phyloP scores from a whole-genome alignment of 2,329 filamentous ascomycete genomes.

The Aphanocladium album region DNA sequence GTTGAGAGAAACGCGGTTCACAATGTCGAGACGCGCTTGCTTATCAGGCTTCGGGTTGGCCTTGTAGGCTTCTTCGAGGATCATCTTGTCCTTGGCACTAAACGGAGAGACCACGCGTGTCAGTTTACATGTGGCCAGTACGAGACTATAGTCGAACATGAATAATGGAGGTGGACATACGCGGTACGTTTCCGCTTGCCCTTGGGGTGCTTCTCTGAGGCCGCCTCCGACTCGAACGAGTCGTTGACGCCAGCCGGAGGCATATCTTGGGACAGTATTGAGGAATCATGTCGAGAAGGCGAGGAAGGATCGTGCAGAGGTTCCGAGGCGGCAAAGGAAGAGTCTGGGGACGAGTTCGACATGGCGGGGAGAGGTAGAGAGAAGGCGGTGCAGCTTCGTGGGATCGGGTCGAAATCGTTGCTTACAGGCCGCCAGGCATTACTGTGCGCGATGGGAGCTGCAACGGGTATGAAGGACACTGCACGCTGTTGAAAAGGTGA shows the following conservation, averaged over 20 bases:
- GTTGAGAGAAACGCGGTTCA: conserved; percentile 77
- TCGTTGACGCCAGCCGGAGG: neutral
- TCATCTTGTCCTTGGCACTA: conserved; percentile 81
- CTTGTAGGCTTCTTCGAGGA: conserved; percentile 81
- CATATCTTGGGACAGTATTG: conserved; percentile 7
- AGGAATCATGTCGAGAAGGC: conserved; percentile 9
- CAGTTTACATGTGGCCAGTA: neutral
- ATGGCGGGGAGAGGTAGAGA: neutral
- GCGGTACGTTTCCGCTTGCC: conserved; percentile 59
- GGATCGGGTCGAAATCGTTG: conserved; percentile 5
- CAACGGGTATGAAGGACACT: neutral
- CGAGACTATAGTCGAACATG: neutral
- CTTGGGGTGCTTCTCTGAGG: conserved; percentile 47
- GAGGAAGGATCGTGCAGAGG: conserved; percentile 2
- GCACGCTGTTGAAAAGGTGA: neutral
- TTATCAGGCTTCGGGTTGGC: conserved; percentile 90
- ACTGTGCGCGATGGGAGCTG: neutral
- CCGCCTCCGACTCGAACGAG: conserved; percentile 14
- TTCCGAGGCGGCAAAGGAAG: conserved; percentile 9
- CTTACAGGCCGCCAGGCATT: conserved; percentile 10
- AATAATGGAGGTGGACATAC: conserved; percentile 37
- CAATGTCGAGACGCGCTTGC: conserved; percentile 75
- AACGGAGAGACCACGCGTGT: conserved; percentile 9
- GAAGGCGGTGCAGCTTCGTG: conserved; percentile 10
- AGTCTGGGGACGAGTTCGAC: conserved; percentile 7